Conservation (phyloP, 257 asterid genomes). For the Solanum pinnatisectum region DNA sequence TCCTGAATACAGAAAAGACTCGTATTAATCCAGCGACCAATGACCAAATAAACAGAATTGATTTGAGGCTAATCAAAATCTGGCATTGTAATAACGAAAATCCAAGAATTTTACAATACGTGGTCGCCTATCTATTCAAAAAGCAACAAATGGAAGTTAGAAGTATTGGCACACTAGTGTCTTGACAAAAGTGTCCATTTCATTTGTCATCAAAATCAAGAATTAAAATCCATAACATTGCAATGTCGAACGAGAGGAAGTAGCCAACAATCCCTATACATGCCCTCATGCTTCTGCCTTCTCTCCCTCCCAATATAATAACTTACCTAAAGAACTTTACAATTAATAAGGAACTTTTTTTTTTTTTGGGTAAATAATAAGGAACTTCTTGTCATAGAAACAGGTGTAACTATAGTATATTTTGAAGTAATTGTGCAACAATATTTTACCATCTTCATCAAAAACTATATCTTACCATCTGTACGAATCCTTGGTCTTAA, state of each 20-base stretch:
- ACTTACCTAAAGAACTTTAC: background rate
- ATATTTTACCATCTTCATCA: constrained; percentile 48
- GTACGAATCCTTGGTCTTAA: constrained; percentile 87
- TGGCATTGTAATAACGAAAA: background rate
- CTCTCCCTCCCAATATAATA: background rate
- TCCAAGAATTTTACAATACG: background rate
- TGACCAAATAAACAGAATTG: background rate
- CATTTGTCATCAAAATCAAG: background rate
- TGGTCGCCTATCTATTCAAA: background rate
- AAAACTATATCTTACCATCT: constrained; percentile 48
- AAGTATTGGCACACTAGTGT: background rate
- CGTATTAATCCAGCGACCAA: background rate
- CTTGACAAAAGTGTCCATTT: background rate
- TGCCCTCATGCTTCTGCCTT: background rate
- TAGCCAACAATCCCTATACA: background rate
- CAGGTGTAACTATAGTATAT: background rate
- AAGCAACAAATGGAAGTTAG: background rate
- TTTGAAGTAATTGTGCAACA: background rate
- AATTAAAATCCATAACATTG: background rate
- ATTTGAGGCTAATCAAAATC: background rate
- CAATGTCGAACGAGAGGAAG: background rate
- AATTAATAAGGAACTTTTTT: background rate
- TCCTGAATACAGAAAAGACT: background rate
- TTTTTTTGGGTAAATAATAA: background rate
- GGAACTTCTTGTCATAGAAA: background rate